Evolutionary conservation across 2,329 filamentous ascomycete genomes (phyloP).

Genomic region (Tolypocladium capitatum): DNA sequence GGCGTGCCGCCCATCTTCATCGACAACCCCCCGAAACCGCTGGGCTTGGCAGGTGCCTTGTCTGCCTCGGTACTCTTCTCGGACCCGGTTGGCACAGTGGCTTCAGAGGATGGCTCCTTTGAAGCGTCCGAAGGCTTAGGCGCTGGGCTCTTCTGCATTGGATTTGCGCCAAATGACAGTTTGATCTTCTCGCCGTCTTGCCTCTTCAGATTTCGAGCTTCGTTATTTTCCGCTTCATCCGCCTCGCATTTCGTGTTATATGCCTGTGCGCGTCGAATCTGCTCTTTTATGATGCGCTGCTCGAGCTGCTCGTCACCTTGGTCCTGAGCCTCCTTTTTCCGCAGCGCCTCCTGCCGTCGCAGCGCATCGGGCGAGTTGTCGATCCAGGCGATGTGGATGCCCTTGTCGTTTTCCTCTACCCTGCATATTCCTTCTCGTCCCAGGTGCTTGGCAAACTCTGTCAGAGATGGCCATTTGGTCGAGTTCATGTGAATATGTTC

Average conservation of each 20-base stretch:
- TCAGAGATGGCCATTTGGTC: conserved; percentile 76
- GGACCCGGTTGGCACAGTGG: conserved; percentile 5
- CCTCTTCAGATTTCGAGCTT: conserved; percentile 38
- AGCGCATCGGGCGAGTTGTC: conserved; percentile 84
- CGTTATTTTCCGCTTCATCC: conserved; percentile 26
- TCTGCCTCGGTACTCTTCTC: conserved; percentile 4
- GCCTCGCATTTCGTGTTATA: conserved; percentile 26
- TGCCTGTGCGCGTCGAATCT: conserved; percentile 63
- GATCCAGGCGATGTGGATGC: conserved; percentile 76
- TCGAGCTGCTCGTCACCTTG: conserved; percentile 85
- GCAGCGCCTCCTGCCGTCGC: conserved; percentile 63
- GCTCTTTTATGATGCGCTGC: conserved; percentile 67
- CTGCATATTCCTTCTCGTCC: conserved; percentile 77
- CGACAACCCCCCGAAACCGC: conserved; percentile 31
- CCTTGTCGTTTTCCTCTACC: conserved; percentile 82
- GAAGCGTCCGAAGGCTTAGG: conserved; percentile 2
- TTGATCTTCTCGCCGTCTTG: conserved; percentile 66
- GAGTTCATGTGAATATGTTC: conserved; percentile 90
- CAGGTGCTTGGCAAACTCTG: conserved; percentile 79
- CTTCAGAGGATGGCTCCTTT: conserved; percentile 9
- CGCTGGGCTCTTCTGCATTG: conserved; percentile 8
- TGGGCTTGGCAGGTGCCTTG: conserved; percentile 17
- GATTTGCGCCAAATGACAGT: conserved; percentile 47
- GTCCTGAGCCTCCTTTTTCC: conserved; percentile 74
- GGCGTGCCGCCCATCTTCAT: conserved; percentile 52